Evolutionary conservation across 2,329 filamentous ascomycete species (phyloP), one percentile per base, ranked within the genome.

Genomic region (Nakataea oryzae): DNA sequence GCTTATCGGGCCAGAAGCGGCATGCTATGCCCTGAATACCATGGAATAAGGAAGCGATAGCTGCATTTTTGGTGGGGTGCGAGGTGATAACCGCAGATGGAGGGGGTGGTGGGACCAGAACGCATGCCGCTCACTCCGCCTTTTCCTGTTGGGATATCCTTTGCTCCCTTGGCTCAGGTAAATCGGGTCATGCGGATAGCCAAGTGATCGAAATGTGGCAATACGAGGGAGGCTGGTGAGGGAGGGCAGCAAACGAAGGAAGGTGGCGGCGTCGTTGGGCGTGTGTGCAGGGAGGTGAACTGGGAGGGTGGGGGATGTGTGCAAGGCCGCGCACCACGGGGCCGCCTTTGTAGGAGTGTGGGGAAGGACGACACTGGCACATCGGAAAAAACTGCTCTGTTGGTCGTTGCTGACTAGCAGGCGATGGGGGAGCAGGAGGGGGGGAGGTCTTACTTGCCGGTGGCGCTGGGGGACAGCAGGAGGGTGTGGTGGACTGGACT

Each of bases 271-370:
- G 41, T 64, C 64, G 28, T 65, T 64, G 47, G 62, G 50, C 56
- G 55, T 58, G 29, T 64, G 64, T 24, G 58, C 60, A 12, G 55
- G 27, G 81, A 96, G 93, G 57, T 88, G 83, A 1, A 79, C 76
- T 60, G 85, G 74, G 61, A 96, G 41, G 41, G 41, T 50, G 41
- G 41, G 41, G 41, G 34, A n/a, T 7, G 41, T 8, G 24, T 50
- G 41, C 41, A 50, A 50, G 41, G 6, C 21, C 41, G 41, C 41
- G 41, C 41, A 50, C 41, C 17, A n/a, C n/a, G 41, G 41, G 41
- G 17, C 41, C 41, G 9, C 7, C 17, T n/a, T n/a, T 50, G 41
- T n/a, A 9, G 24, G 41, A 50, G 24, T 50, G 41, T 50, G 41
- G 41, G 41, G 41, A 50, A 50, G 41, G 41, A 50, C 41, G 5